Evolutionary conservation across 176 grass and related monocot genomes (phyloP).

Genomic region (sorghum (Sorghum bicolor)): DNA sequence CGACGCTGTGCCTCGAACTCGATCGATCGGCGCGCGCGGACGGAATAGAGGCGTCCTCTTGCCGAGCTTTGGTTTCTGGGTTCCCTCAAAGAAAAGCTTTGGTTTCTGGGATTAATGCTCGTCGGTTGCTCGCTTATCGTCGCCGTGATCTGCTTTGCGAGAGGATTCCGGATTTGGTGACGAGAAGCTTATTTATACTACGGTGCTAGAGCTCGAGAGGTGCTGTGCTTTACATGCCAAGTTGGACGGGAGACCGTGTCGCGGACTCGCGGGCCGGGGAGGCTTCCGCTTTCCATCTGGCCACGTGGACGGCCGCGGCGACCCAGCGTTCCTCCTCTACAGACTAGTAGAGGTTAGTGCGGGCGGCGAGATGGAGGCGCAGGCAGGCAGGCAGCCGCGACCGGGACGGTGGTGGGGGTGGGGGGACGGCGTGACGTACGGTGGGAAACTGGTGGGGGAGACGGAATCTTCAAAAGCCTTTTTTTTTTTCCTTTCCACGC

Average conservation of each 20-base stretch:
- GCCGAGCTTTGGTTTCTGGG: neutral
- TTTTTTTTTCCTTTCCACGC: neutral
- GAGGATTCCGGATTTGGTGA: neutral
- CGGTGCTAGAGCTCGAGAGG: neutral
- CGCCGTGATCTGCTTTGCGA: neutral
- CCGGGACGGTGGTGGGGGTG: neutral
- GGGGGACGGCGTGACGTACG: neutral
- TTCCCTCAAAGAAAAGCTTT: no score
- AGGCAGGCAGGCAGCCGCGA: neutral
- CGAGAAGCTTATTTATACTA: constrained; percentile 34
- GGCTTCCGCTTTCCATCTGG: constrained; percentile 12
- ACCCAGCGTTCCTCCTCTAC: neutral
- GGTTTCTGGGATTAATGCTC: neutral
- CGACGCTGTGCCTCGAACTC: no score
- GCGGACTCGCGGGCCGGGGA: no score
- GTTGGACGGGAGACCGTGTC: constrained; percentile 22
- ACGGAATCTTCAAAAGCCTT: neutral
- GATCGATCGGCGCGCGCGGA: no score
- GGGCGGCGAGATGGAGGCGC: constrained; percentile 15
- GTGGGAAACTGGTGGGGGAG: constrained; percentile 25
- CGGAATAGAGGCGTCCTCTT: neutral
- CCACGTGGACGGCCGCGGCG: constrained; percentile 19
- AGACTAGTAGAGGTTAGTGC: neutral
- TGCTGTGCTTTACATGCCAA: constrained; percentile 7
- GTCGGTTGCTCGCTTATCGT: neutral